phyloP scores from a whole-genome alignment of 164 flowering plant genomes.

The Taxillus chinensis region DNA sequence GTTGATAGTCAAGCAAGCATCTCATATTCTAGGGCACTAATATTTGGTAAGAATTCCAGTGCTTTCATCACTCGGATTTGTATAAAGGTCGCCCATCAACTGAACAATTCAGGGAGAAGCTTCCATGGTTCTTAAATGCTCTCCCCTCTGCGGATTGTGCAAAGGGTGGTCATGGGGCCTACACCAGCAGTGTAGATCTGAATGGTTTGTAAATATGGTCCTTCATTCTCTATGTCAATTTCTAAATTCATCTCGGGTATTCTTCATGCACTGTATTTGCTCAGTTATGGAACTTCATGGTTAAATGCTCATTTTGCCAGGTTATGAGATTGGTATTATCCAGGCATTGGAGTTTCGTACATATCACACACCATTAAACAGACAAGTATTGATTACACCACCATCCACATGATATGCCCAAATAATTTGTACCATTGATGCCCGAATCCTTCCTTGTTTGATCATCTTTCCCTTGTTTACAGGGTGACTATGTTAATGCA shows the following conservation, averaged over 20 bases:
- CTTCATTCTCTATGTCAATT: not conserved
- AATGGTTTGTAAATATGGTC: conserved; percentile 40
- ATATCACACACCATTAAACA: conserved; percentile 3
- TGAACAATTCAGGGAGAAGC: conserved; percentile 76
- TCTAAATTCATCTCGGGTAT: not conserved
- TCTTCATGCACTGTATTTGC: not conserved
- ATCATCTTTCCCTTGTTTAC: not conserved
- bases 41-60: conserved; percentile 40
- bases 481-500: conserved; percentile 4
- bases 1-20: no score
- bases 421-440: not conserved
- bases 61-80: conserved; percentile 86
- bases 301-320: conserved; percentile 23
- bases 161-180: conserved; percentile 98
- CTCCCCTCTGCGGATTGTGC: conserved; percentile 98
- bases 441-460: not conserved
- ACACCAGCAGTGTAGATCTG: conserved; percentile 76
- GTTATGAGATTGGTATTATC: conserved; percentile 62
- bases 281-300: not conserved
- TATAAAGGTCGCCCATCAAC: conserved; percentile 76
- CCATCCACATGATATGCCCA: no score
- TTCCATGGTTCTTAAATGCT: conserved; percentile 93
- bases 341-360: conserved; percentile 1
- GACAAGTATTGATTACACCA: not conserved
- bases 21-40: conserved; percentile 1